Evolutionary conservation across 345 rosid species (phyloP), one percentile per base, ranked within the genome.

Genomic region (Syzygium oleosum): DNA sequence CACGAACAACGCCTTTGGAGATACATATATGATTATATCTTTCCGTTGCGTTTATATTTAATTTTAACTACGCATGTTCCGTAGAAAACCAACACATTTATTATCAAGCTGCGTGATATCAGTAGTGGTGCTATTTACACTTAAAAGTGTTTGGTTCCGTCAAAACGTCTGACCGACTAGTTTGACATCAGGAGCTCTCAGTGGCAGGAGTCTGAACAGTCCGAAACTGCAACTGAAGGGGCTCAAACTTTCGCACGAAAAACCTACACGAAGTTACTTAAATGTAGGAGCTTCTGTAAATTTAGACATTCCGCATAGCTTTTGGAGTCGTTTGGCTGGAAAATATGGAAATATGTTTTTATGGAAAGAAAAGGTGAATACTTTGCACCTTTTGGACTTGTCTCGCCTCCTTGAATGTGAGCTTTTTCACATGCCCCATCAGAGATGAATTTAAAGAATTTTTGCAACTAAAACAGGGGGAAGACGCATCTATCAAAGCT

Each of bases 401-500:
- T 84, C 43, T 53, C 56, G 53, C 13, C 34, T 49, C 43, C 52
- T 85, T 14, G 12, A 59, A 27, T 9, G 41, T 58, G n/a, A 58
- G 9, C 54, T 6, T 78, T 52, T 90, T 58, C 65, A 58, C 13
- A 11, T 23, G 14, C 63, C 63, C n/a, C 63, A 58, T 4, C 4
- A 9, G 65, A 59, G 61, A 8, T 78, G 58, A 90, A 58, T 85
- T 58, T 58, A 9, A 58, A 58, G 14, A 58, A 58, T 10, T 25
- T 56, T 25, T 58, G n/a, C 5, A 6, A 58, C 63, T 58, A 58
- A 2, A 90, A 83, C 93, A 97, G 98, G 97, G 98, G 31, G 98
- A 97, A 90, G 98, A 97, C 92, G 94, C 94, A 54, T 95, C 98
- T 52, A 94, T 94, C 87, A 97, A 95, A 92, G 95, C 97, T 90